phyloP scores from a whole-genome alignment of 306 rosid genomes.

The Cercis canadensis region DNA sequence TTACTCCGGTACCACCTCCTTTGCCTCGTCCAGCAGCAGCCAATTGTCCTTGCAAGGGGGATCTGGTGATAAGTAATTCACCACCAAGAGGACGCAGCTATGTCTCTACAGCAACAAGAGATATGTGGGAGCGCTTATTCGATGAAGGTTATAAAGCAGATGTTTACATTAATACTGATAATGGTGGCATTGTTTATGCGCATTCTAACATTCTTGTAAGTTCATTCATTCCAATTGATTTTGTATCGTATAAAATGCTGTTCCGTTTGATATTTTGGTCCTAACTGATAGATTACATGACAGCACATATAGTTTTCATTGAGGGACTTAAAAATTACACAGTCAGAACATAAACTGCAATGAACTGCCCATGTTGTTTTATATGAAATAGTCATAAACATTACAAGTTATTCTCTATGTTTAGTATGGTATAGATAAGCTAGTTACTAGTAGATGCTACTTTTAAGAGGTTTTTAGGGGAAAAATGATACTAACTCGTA shows the following conservation, averaged over 20 bases:
- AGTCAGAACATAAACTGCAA: slow-evolving; percentile 9
- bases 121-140: slow-evolving; percentile 77
- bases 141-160: slow-evolving; percentile 79
- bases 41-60: slow-evolving; percentile 26
- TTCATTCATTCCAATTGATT: slow-evolving; percentile 33
- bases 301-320: slow-evolving; percentile 6
- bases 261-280: background rate
- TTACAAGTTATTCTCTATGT: background rate
- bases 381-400: no score
- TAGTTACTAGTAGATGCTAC: background rate
- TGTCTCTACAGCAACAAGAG: slow-evolving; percentile 54
- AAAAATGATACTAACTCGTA: background rate
- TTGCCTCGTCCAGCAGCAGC: slow-evolving; percentile 47
- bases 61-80: slow-evolving; percentile 28
- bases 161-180: slow-evolving; percentile 66
- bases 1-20: slow-evolving; percentile 59
- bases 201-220: slow-evolving; percentile 88
- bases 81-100: slow-evolving; percentile 40
- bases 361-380: background rate
- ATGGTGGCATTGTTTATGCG: slow-evolving; percentile 70
- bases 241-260: background rate
- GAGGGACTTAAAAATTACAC: slow-evolving; percentile 21
- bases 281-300: slow-evolving; percentile 1
- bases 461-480: background rate
- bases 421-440: slow-evolving; percentile 11